These are phyloP conservation scores for Neurospora pannonica DNA, from an alignment of 495 filamentous ascomycete genomes.

Conservation along the genomic window DNA sequence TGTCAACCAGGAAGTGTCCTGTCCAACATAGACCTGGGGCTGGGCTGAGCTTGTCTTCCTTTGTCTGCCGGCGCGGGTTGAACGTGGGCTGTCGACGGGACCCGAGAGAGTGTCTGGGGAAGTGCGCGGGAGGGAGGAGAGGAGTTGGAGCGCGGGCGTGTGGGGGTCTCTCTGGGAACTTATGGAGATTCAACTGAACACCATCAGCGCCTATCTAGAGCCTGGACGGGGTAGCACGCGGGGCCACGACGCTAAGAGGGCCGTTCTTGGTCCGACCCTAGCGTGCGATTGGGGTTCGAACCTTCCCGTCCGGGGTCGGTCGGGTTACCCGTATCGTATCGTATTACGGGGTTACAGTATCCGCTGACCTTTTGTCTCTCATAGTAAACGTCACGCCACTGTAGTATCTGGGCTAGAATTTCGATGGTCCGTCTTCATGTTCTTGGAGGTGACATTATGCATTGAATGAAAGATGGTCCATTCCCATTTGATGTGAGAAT, in stretches of 20 bases:
- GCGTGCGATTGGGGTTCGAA: not conserved
- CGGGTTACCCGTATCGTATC: not conserved
- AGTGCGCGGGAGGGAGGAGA: constrained; percentile 14
- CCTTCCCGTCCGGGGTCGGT: not conserved
- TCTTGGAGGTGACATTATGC: not conserved
- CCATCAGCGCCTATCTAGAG: not conserved
- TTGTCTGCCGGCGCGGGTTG: not conserved
- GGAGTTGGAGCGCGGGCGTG: constrained; percentile 16
- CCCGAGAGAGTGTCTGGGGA: constrained; percentile 17
- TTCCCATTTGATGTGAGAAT: not conserved
- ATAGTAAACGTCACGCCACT: not conserved
- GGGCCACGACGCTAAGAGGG: not conserved
- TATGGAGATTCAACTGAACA: not conserved
- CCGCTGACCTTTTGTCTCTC: not conserved
- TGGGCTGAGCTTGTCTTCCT: not conserved
- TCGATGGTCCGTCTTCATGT: not conserved
- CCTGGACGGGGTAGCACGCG: not conserved
- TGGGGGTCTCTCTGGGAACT: constrained; percentile 20
- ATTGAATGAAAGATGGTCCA: not conserved
- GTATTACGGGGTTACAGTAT: not conserved
- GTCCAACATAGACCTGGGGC: constrained; percentile 12
- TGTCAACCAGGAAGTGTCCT: not conserved
- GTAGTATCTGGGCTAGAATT: not conserved
- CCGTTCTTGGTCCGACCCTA: not conserved
- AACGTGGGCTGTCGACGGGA: not conserved